Conservation (phyloP, 495 filamentous ascomycete species). For the Trichoderma reesei region DNA sequence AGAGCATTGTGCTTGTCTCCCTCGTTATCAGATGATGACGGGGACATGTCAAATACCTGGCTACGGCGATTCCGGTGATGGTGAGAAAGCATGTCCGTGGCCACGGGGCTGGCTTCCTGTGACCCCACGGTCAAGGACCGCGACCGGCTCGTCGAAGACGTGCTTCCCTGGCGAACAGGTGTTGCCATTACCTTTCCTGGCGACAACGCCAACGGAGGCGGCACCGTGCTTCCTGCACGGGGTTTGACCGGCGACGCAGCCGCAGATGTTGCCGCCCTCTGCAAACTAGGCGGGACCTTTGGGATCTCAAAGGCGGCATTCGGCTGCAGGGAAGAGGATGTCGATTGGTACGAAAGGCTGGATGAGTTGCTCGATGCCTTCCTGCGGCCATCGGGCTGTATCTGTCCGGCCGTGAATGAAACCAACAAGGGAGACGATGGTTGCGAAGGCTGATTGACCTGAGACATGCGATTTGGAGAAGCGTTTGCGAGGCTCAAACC, state of each 20-base stretch:
- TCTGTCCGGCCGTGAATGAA: slow-evolving; percentile 73
- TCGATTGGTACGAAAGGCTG: slow-evolving; percentile 68
- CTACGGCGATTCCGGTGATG: slow-evolving; percentile 89
- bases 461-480: slow-evolving; percentile 67
- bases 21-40: slow-evolving; percentile 95
- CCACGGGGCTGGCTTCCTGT: slow-evolving; percentile 66
- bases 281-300: slow-evolving; percentile 46
- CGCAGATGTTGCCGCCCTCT: slow-evolving; percentile 49
- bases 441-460: slow-evolving; percentile 39
- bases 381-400: slow-evolving; percentile 31
- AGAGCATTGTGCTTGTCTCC: slow-evolving; percentile 83
- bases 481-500: slow-evolving; percentile 66
- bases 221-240: slow-evolving; percentile 37
- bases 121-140: slow-evolving; percentile 92
- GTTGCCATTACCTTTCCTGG: slow-evolving; percentile 39
- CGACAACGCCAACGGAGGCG: slow-evolving; percentile 38
- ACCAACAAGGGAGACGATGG: slow-evolving; percentile 91
- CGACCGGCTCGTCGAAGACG: slow-evolving; percentile 45
- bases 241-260: slow-evolving; percentile 66
- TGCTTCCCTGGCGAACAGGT: slow-evolving; percentile 37
- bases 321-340: slow-evolving; percentile 55
- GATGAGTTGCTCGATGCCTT: slow-evolving; percentile 83
- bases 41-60: slow-evolving; percentile 91
- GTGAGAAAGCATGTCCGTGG: slow-evolving; percentile 56
- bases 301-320: slow-evolving; percentile 63